A percentile compares a stretch with the other conserved stretches of the same genome.
Evolutionary conservation across 768 basidiomycete species (phyloP).

Genomic region (Trametopsis cervina): DNA sequence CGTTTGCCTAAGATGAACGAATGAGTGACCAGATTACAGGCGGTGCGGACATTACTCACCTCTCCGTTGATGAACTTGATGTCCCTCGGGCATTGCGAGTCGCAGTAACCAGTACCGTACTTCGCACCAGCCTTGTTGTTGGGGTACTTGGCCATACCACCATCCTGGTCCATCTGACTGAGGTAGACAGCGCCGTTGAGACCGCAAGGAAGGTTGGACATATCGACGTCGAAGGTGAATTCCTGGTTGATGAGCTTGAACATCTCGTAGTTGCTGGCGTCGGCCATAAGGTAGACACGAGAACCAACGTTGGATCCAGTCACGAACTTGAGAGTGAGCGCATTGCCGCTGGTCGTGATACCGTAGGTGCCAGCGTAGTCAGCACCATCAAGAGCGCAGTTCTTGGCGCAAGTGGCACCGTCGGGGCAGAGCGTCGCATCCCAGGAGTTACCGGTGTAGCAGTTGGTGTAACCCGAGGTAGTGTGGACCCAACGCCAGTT

Average conservation of each 20-base stretch:
- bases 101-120: conserved; percentile 63
- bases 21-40: not conserved
- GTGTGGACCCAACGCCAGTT: conserved; percentile 46
- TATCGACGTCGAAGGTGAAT: conserved; percentile 55
- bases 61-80: conserved; percentile 54
- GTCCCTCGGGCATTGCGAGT: conserved; percentile 53
- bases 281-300: conserved; percentile 43
- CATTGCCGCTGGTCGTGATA: conserved; percentile 26
- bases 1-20: conserved; percentile 35
- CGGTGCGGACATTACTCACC: conserved; percentile 24
- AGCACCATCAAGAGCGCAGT: conserved; percentile 29
- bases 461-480: conserved; percentile 29
- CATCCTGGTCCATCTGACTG: conserved; percentile 51
- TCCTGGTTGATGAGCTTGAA: conserved; percentile 51
- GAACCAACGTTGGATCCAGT: conserved; percentile 29
- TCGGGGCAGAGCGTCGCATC: conserved; percentile 45
- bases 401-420: conserved; percentile 36
- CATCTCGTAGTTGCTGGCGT: conserved; percentile 34
- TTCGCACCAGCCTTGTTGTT: conserved; percentile 48
- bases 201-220: conserved; percentile 50
- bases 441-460: conserved; percentile 53
- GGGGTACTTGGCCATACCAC: conserved; percentile 42
- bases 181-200: conserved; percentile 61
- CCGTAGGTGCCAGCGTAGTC: conserved; percentile 28
- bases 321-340: conserved; percentile 27